A percentile compares a stretch with the other conserved stretches of the same genome.
phyloP scores from a whole-genome alignment of 2,329 filamentous ascomycete species.

The Tolypocladium sp. region DNA sequence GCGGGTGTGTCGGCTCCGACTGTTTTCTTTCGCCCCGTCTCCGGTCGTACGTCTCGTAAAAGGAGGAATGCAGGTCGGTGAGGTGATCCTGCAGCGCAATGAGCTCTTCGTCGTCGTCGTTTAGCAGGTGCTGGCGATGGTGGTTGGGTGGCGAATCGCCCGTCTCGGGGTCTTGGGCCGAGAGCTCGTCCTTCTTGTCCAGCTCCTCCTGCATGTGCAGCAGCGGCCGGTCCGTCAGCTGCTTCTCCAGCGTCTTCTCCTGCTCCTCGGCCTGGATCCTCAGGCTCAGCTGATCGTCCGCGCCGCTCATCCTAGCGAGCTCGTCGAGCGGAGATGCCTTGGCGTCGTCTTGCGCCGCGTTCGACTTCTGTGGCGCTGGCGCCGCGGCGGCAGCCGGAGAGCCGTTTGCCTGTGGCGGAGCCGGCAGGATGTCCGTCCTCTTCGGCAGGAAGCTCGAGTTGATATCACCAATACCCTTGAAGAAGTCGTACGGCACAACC shows the following conservation, averaged over 20 bases:
- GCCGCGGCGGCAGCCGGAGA: constrained; percentile 13
- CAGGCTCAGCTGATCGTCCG: constrained; percentile 57
- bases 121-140: constrained; percentile 65
- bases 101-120: constrained; percentile 82
- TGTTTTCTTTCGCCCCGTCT: constrained; percentile 27
- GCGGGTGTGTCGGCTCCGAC: constrained; percentile 22
- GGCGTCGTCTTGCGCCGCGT: constrained; percentile 5
- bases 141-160: constrained; percentile 22
- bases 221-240: constrained; percentile 79
- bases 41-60: constrained; percentile 75
- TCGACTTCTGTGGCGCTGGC: constrained; percentile 51
- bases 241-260: constrained; percentile 77
- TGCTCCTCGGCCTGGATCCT: constrained; percentile 77
- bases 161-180: constrained; percentile 14
- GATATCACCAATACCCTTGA: constrained; percentile 96
- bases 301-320: constrained; percentile 65
- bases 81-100: constrained; percentile 68
- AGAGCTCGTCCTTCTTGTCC: constrained; percentile 60
- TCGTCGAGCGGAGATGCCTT: constrained; percentile 54
- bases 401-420: constrained; percentile 13
- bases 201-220: constrained; percentile 88
- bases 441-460: constrained; percentile 96
- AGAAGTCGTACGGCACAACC: constrained; percentile 93
- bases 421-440: constrained; percentile 43
- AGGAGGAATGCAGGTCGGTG: constrained; percentile 63